Percentiles rank a stretch among this genome's conserved stretches.
Conservation (phyloP, 2,329 filamentous ascomycete species). For the Bisporella sp. region DNA sequence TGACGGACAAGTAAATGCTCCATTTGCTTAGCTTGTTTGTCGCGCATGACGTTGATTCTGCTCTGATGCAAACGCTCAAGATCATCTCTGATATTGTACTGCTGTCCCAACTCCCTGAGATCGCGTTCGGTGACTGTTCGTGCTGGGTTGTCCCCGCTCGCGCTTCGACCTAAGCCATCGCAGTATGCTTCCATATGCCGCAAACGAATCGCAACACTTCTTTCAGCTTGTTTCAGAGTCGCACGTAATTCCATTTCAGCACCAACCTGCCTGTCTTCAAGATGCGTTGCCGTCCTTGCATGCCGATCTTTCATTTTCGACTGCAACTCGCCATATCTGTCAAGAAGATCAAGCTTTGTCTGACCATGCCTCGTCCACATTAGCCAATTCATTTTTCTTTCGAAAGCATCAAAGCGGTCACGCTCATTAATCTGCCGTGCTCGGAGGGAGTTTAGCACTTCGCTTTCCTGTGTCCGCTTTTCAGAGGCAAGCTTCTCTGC, state of each 20-base stretch:
- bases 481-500: slow-evolving; percentile 38
- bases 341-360: slow-evolving; percentile 38
- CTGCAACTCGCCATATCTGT: slow-evolving; percentile 40
- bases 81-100: slow-evolving; percentile 53
- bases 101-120: slow-evolving; percentile 50
- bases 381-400: slow-evolving; percentile 39
- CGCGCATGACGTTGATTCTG: slow-evolving; percentile 59
- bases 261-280: slow-evolving; percentile 55
- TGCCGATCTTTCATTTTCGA: slow-evolving; percentile 50
- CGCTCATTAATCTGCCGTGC: slow-evolving; percentile 43
- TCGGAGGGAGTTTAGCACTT: slow-evolving; percentile 38
- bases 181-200: slow-evolving; percentile 63
- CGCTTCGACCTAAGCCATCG: slow-evolving; percentile 41
- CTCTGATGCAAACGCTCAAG: slow-evolving; percentile 52
- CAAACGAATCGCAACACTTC: slow-evolving; percentile 49
- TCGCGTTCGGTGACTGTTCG: slow-evolving; percentile 53
- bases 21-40: slow-evolving; percentile 54
- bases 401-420: slow-evolving; percentile 43
- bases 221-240: slow-evolving; percentile 48
- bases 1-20: slow-evolving; percentile 51
- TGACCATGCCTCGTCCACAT: slow-evolving; percentile 45
- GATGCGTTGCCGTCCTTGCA: slow-evolving; percentile 41
- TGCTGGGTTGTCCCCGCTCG: slow-evolving; percentile 34
- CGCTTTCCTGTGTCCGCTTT: slow-evolving; percentile 36
- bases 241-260: slow-evolving; percentile 54